Percentiles rank a stretch among this genome's conserved stretches.
These are phyloP conservation scores for Candida namnaoensis DNA, from an alignment of 805 yeast genomes.

Conservation along the genomic window DNA sequence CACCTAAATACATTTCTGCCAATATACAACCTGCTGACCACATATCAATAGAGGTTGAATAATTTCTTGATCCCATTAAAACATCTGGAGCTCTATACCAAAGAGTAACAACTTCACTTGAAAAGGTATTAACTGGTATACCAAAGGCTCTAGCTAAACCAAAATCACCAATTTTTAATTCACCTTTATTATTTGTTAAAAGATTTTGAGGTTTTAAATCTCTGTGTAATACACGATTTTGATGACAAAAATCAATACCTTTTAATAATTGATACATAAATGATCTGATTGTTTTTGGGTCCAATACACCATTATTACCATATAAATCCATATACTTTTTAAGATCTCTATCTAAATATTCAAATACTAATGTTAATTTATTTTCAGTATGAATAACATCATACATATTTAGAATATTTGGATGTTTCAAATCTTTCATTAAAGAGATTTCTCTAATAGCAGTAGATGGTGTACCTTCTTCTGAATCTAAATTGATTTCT, in stretches of 20 bases:
- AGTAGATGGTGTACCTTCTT: conserved; percentile 96
- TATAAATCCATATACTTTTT: conserved; percentile 90
- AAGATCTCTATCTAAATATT: conserved; percentile 86
- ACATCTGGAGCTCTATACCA: conserved; percentile 99
- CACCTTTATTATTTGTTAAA: conserved; percentile 83
- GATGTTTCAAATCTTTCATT: conserved; percentile 91
- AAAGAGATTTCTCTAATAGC: conserved; percentile 95
- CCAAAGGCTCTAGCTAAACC: conserved; percentile 98
- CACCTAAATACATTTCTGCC: conserved; percentile 98
- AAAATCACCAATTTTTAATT: conserved; percentile 89
- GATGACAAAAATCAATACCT: conserved; percentile 69
- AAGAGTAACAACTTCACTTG: conserved; percentile 94
- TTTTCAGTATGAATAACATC: conserved; percentile 97
- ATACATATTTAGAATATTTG: conserved; percentile 83
- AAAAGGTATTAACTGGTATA: conserved; percentile 93
- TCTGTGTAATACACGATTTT: conserved; percentile 57
- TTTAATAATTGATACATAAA: conserved; percentile 90
- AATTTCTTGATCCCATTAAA: conserved; percentile 86
- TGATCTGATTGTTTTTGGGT: conserved; percentile 75
- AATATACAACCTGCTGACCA: conserved; percentile 99
- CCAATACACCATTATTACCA: conserved; percentile 82
- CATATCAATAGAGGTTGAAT: conserved; percentile 93
- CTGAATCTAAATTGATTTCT: conserved; percentile 90
- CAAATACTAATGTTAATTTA: conserved; percentile 89
- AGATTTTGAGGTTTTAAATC: conserved; percentile 94